Conservation (phyloP, 2,329 filamentous ascomycete species). For the Cladophialophora chaetospira region DNA sequence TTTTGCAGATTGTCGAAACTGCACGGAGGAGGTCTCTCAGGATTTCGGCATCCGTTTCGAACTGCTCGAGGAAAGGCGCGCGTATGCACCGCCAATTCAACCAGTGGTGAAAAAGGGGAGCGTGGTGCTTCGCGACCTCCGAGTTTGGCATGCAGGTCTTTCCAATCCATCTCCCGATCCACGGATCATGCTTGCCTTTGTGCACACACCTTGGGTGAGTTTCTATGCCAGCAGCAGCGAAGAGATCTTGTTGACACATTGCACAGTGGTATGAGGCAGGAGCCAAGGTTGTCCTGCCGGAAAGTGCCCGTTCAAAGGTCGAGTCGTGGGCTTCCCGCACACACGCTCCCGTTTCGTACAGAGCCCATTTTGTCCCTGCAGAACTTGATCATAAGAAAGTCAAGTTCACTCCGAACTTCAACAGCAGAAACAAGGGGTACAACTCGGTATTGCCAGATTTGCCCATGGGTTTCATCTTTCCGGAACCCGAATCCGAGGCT, state of each 20-base stretch:
- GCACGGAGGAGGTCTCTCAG: background rate
- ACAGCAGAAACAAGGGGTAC: background rate
- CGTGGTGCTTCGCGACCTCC: background rate
- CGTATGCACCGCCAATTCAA: background rate
- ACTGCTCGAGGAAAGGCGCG: background rate
- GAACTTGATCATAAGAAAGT: constrained; percentile 1
- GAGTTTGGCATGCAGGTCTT: background rate
- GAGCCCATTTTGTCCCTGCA: background rate
- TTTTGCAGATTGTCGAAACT: background rate
- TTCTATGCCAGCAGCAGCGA: background rate
- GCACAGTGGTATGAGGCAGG: background rate
- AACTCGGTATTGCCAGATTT: no score
- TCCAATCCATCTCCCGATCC: background rate
- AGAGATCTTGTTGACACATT: background rate
- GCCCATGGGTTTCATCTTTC: no score
- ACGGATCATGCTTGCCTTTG: constrained; percentile 1
- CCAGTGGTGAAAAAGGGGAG: background rate
- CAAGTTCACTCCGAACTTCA: background rate
- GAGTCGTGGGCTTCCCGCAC: background rate
- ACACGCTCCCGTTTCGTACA: background rate
- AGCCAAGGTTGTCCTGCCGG: background rate
- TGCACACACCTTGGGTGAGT: background rate
- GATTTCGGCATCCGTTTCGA: background rate
- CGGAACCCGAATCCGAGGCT: no score
- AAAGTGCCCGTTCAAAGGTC: background rate